Base-by-base conservation (phyloP, 495 filamentous ascomycete species). In the Copromyces sp. region DNA sequence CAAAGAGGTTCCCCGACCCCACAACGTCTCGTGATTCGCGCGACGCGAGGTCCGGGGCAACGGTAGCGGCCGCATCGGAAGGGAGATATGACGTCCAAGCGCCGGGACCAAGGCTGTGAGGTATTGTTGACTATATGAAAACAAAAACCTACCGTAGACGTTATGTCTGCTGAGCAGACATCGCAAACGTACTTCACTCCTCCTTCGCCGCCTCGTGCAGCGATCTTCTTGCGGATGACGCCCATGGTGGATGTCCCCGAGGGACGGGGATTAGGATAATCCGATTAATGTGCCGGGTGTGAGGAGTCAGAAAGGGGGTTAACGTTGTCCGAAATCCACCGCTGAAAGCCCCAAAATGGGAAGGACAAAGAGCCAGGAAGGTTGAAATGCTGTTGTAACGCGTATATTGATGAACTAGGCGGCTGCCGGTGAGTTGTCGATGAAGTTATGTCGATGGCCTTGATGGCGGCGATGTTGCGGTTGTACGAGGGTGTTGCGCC, bases 181-280 rank as follows among this genome's bases (percentile, higher is more conserved):
- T 99, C 95, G 84, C 95, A 98, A 70, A 97, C 92, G 77, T 94
- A 97, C 79, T 97, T 96, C 65, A 95, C 91, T 72, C 95, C 95
- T 29, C 94, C 94, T 77, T 97, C 95, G 12, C 91, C 94, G 61
- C 93, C 93, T 78, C 93, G 89, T 73, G 91, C 88, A 74, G 93
- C 92, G 72, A 93, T 94, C 84, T 97, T 98, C 87, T 97, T 97
- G 79, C 94, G 90, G 83, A 98, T 97, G 80, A 97, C 92, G 78
- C 94, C 95, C 95, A 98, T 98, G 20, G 61, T 78, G 72, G 41
- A 39, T 38, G 71, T 72, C 70, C 72, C 73, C 71, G 39, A 35
- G 65, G 24, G 68, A 65, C 61, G 71, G 53, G 44, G 68, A 73
- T 69, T 73, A 29, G 53, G 72, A 71, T 76, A 73, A 59, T 68